Conservation (phyloP, 2,329 filamentous ascomycete genomes). For the Beauveria bassiana region DNA sequence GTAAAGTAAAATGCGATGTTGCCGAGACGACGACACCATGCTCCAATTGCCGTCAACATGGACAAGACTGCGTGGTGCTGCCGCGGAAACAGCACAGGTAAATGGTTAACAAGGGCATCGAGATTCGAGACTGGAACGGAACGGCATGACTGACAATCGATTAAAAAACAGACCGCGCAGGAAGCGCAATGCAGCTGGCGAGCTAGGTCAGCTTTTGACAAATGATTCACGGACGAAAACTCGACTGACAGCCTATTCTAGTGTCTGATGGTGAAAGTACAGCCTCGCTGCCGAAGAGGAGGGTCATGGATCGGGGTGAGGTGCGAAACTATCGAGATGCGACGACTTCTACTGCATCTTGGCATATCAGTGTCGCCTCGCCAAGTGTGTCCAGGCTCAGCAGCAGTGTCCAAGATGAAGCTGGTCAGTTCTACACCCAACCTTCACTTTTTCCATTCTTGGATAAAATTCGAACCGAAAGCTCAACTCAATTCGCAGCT, state of each 20-base stretch:
- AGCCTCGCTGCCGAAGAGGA: background rate
- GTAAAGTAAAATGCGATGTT: slow-evolving; percentile 7
- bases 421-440: background rate
- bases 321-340: background rate
- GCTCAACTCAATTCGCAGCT: background rate
- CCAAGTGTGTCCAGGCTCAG: background rate
- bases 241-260: background rate
- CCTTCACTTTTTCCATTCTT: background rate
- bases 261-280: background rate
- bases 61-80: background rate
- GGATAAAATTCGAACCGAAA: too few species aligned
- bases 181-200: background rate
- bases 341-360: background rate
- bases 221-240: too few species aligned
- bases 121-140: background rate
- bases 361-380: background rate
- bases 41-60: background rate
- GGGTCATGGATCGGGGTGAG: background rate
- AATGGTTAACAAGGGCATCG: background rate
- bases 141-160: background rate
- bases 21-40: background rate
- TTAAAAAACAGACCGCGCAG: background rate
- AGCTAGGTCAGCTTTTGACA: background rate
- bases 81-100: slow-evolving; percentile 4
- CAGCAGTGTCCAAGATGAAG: background rate